phyloP scores from a whole-genome alignment of 2,329 filamentous ascomycete genomes.

The Ascochyta fabae region DNA sequence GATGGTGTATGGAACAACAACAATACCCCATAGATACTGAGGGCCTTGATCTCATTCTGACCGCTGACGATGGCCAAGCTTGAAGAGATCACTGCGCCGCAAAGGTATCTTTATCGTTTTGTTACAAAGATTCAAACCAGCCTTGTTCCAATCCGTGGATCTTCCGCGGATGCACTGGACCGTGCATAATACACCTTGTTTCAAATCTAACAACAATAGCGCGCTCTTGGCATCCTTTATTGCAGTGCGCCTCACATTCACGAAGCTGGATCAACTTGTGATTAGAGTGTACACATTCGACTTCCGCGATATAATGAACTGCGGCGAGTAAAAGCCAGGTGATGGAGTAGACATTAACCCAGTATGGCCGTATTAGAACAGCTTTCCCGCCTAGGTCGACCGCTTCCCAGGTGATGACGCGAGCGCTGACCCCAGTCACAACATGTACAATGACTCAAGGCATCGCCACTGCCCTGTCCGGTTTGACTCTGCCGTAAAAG shows the following conservation, averaged over 20 bases:
- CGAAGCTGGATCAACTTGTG: neutral
- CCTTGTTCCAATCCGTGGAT: constrained; percentile 1
- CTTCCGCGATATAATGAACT: neutral
- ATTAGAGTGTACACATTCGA: neutral
- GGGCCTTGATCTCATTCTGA: neutral
- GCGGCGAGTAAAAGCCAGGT: neutral
- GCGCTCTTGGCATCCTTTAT: neutral
- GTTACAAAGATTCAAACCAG: neutral
- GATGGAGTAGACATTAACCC: neutral
- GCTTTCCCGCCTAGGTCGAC: neutral
- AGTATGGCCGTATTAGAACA: neutral
- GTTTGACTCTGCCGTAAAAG: too few relatives aligned
- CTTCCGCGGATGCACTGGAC: neutral
- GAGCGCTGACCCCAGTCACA: neutral
- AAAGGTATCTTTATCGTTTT: neutral
- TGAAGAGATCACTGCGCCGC: neutral
- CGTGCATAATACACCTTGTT: neutral
- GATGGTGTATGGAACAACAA: neutral
- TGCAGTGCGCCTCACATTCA: neutral
- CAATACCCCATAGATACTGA: neutral
- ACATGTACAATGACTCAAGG: neutral
- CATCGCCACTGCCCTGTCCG: neutral
- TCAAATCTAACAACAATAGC: neutral
- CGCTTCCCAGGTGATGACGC: neutral
- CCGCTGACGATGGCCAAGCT: neutral